These are phyloP conservation scores for Trichoderma reesei DNA, from an alignment of 495 filamentous ascomycete genomes.

Conservation along the genomic window DNA sequence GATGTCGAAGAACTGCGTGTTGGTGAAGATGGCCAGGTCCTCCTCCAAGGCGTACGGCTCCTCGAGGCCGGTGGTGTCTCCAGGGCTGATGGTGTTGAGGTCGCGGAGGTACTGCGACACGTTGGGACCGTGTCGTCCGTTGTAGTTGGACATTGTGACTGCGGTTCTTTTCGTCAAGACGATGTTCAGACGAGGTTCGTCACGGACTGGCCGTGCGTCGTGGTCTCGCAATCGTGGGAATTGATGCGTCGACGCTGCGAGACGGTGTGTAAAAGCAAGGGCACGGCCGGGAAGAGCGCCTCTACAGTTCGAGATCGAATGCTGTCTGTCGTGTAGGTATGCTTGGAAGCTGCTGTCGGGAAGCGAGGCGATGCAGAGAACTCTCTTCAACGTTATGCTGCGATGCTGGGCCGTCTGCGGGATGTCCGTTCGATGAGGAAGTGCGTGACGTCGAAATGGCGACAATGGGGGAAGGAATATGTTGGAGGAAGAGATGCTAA, in stretches of 20 bases:
- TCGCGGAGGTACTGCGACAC: constrained; percentile 83
- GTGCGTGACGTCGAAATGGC: neutral
- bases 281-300: too few relatives aligned
- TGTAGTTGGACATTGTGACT: constrained; percentile 54
- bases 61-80: constrained; percentile 53
- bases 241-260: neutral
- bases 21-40: constrained; percentile 84
- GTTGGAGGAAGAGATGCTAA: neutral
- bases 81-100: constrained; percentile 65
- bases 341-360: too few relatives aligned
- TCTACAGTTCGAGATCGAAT: too few relatives aligned
- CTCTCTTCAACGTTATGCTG: neutral
- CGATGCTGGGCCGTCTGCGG: neutral
- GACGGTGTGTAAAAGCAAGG: neutral
- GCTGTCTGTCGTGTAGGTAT: too few relatives aligned
- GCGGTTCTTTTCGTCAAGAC: neutral
- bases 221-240: neutral
- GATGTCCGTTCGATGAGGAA: neutral
- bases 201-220: neutral
- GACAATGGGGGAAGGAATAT: neutral
- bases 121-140: constrained; percentile 62
- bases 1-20: constrained; percentile 88
- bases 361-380: neutral
- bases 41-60: constrained; percentile 48
- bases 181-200: neutral